Evolutionary conservation across 768 basidiomycete species (phyloP), one percentile per base, ranked within the genome.

Genomic region (Lactifluus echinatus): DNA sequence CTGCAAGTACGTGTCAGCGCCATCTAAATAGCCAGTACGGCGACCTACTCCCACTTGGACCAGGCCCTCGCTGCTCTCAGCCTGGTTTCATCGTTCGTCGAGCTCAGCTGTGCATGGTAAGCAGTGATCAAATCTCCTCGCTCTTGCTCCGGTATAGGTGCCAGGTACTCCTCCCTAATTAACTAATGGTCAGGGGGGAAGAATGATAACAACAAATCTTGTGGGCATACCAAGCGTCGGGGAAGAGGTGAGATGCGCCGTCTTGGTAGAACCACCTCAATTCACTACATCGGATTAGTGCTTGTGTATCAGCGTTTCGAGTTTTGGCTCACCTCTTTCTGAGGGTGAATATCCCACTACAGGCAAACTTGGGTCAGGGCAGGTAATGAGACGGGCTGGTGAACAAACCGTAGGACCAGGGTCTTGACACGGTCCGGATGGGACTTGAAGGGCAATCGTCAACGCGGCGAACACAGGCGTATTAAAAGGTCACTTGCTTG

Each of bases 231-330:
- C 90, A 95, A 63, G 90, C 89, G 71, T 92, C 88, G 0, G 91
- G 89, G 76, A 92, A 93, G 29, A 91, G 69, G 67, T 87, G 83
- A 4, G 84, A 85, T 11, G 89, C 73, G 14, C 91, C 91, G 2
- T 88, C 80, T 73, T 93, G 92, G 70, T 94, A 96, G 75, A 96
- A 95, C 75, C 93, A 97, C 19, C 80, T 78, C 39, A 96, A 79
- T 71, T 97, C 93, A 64, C 84, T 75, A 33, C n/a, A 45, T 31
- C 23, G 10, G 15, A 17, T 50, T 26, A 34, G 48, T 8, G n/a
- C 4, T 19, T 8, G 23, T 29, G 44, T 31, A 24, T 12, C 26
- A 23, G 33, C 8, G 33, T 15, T 12, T 14, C 11, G 14, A 15
- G 11, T 39, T 24, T 14, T 19, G n/a, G 11, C 68, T 26, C 46